Base-by-base conservation (phyloP, 2,329 filamentous ascomycete species). In the Lachnellula subtilissima region DNA sequence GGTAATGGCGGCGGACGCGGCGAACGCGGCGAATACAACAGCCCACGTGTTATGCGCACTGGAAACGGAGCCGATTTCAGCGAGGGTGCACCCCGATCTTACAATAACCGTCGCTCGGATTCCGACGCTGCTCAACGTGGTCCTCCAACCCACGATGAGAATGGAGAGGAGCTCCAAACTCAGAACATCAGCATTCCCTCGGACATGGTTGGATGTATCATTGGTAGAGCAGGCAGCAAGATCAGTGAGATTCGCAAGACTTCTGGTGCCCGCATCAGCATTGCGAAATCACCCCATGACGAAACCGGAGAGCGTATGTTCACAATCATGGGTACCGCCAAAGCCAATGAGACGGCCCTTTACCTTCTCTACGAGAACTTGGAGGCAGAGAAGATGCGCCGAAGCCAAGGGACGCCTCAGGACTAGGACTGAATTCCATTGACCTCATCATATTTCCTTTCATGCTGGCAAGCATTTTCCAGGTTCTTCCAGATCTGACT, bases 141-240 rank as follows among this genome's bases (percentile, higher is more conserved):
- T 54, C 90, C 89, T 45, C 91, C 91, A 22, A 90, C 90, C 46
- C 89, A 95, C 69, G 92, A 94, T 61, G 93, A 97, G 75, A 95
- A 97, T 63, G 94, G 94, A 61, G 94, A 97, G 72, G 93, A 97
- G 74, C 89, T 97, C 59, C 93, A 97, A 74, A 99, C 94, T 1
- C 94, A 99, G 72, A 99, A 99, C 77, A 99, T 99, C 76, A 97
- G 91, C 79, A 99, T 99, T 69, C 94, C 94, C 25, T 92, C 94
- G 48, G 94, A 99, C 78, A 99, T 99, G 94, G 94, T 99, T 73
- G 94, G 94, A 65, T 99, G 94, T 77, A 99, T 99, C 76, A 99
- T 99, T 72, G 94, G 94, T 64, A 88, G 92, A 63, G 91, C 82
- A 53, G 94, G 94, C 63, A 92, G 84, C 79, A 99, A 99, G 83